Base-by-base conservation (phyloP, 1,139 yeast genomes). In the Pichia sp. region DNA sequence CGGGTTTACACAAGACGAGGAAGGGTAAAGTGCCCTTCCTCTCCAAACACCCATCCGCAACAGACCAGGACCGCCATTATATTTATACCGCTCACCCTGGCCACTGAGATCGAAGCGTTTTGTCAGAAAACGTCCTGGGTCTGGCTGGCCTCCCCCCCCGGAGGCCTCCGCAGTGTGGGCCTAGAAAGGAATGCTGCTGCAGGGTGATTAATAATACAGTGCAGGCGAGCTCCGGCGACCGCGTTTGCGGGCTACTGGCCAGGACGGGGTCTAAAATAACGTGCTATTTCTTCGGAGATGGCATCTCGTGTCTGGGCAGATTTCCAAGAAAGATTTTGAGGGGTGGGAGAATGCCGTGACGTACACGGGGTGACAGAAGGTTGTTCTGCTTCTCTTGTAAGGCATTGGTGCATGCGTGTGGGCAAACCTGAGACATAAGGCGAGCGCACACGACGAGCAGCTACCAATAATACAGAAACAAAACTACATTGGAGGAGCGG, bases 401-500 rank as follows among this genome's bases (percentile, higher is more conserved):
- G 18, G 19, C 37, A 13, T 30, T n/a, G 37, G 37, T 34, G 37
- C 8, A 8, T 13, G 8, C 18, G 18, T 16, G 18, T 13, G 37
- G 37, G 9, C 37, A 34, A 34, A 16, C 18, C 37, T 7, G 18
- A 34, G 37, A n/a, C 37, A 34, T 3, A 34, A 34, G 37, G 18
- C 18, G 13, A 3, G 18, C 8, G 19, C 37, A 34, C 37, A 34
- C 18, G n/a, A 18, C 18, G 18, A 16, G 18, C 37, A n/a, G 6
- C 18, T 3, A 34, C 37, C n/a, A n/a, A 34, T 13, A 16, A 34
- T 5, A 34, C 18, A n/a, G 37, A 13, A 13, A 34, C 18, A 34
- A 18, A 30, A 10, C 18, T 34, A 13, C 12, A 13, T 10, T 9
- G 19, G 2, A 12, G 3, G 18, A 37, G 53, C 54, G 53, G 58